Evolutionary conservation across 148 eudicot genomes (phyloP).

Genomic region (Amaranthus palmeri): DNA sequence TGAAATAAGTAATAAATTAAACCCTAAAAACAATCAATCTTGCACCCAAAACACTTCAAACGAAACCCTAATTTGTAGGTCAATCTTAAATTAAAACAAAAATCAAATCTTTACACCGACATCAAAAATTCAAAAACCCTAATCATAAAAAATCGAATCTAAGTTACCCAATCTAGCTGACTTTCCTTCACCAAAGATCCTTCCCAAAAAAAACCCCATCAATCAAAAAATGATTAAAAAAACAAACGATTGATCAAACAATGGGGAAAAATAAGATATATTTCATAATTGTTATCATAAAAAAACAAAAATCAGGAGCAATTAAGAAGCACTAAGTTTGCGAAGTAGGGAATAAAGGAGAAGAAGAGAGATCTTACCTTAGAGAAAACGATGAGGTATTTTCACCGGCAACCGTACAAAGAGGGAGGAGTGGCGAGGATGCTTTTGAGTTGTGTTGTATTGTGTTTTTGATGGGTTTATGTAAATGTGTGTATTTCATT

Average conservation of each 20-base stretch:
- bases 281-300: not conserved
- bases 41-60: not conserved
- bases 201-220: not conserved
- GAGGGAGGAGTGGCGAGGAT: not conserved
- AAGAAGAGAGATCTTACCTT: not conserved
- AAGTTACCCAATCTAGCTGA: not conserved
- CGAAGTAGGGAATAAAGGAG: too few species aligned
- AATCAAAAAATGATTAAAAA: not conserved
- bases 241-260: not conserved
- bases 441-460: not conserved
- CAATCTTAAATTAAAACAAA: not conserved
- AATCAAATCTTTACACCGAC: not conserved
- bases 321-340: not conserved
- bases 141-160: not conserved
- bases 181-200: not conserved
- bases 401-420: too few species aligned
- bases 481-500: too few species aligned
- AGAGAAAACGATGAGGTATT: not conserved
- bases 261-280: not conserved
- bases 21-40: not conserved
- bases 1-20: not conserved
- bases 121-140: not conserved
- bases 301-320: not conserved
- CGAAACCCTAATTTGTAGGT: not conserved
- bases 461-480: too few species aligned